Evolutionary conservation across 345 rosid species (phyloP), one percentile per base, ranked within the genome.

Genomic region (Geranium rotundifolium): DNA sequence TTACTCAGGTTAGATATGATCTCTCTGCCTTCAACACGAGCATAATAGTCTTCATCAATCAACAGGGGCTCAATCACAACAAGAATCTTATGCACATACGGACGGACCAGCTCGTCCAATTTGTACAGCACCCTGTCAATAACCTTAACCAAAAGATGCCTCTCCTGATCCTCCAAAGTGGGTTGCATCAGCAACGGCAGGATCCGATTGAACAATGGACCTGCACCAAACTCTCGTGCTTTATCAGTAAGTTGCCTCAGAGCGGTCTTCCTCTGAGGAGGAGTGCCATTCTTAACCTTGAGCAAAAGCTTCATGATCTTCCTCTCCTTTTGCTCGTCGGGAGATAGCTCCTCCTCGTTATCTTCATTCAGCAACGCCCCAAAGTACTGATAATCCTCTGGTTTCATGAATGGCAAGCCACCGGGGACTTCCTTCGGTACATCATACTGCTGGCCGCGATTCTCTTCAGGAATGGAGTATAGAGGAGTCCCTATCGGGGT

Each of bases 11-110:
- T 93, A 59, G 99, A 93, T 69, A 93, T 93, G 62, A 93, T 90
- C 73, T 93, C 97, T 77, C 99, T 88, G 34, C 99, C 99, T 74
- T 93, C 99, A 17, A 90, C 96, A 65, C 97, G 97, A 12, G 99
- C 99, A 88, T 93, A 93, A 70, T 93, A 93, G 68, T 93, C 99
- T 73, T 93, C 97, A 72, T 90, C 99, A 82, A 93, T 93, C 81
- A 93, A 74, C 79, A 93, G 73, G 46, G 99, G 99, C 74, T 93
- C 99, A 65, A 93, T 93, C 66, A 93, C 99, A 56, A 93, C 99
- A 74, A 93, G 97, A 76, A 93, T 90, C 74, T 90, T 93, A 76
- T 93, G 99, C 67, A 93, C 99, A 65, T 60, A 90, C 50, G 97
- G 99, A 76, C 99, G 83, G 58, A 93, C 96, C 83, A 93, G 65